Evolutionary conservation across 805 yeast species (phyloP), one percentile per base, ranked within the genome.

Genomic region (Kodamaea lidongshanica): DNA sequence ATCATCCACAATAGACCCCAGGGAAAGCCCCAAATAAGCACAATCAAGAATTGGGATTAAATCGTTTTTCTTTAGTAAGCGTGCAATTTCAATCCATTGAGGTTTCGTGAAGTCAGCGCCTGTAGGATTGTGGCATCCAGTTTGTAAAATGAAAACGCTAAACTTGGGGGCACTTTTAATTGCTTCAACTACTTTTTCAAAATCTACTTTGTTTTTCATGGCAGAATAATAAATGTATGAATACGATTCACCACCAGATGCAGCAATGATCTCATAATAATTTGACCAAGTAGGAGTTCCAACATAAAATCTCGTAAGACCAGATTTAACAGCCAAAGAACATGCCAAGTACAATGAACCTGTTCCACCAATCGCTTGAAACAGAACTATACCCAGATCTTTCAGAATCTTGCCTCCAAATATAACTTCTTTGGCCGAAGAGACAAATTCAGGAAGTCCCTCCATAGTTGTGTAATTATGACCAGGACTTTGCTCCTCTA

Each of bases 81-180:
- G 42, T 12, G 50, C 46, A 16, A 63, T 52, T 32, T 45, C 35
- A 23, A 33, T 37, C 70, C 70, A 63, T 39, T 63, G 65, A 6
- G 54, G 58, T 25, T 44, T 28, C 16, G 56, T 30, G 34, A 48
- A 56, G 41, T 63, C 70, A 10, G 61, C 56, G 2, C 68, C 70
- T 10, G 70, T 63, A 4, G 70, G 70, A 42, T 63, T 63, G 45
- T 63, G 70, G 41, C 70, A 63, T 33, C 67, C 62, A 10, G 65
- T 58, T 40, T 63, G 70, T 26, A 63, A 46, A 16, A 63, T 38
- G 35, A 63, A 57, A 12, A 58, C 56, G 1, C 66, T 49, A 14
- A 50, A 43, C 8, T 41, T 43, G 3, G 60, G 54, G 7, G 65
- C 66, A 1, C 34, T 19, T 5, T 51, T 40, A 36, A 63, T 40